Percentiles rank a stretch among this genome's conserved stretches.
phyloP scores from a whole-genome alignment of 345 rosid genomes.

The Gossypium mustelinum region DNA sequence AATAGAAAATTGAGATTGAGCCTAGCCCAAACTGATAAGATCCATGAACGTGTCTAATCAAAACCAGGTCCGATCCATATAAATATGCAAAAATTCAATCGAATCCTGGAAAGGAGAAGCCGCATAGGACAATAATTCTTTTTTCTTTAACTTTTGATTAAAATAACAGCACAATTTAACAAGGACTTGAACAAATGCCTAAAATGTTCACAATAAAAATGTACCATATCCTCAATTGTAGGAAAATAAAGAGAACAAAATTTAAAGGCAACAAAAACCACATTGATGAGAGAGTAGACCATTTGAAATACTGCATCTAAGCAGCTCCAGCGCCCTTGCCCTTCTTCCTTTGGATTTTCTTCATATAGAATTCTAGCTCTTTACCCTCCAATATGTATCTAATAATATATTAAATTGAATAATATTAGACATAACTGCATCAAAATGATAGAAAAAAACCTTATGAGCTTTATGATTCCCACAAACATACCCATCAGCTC shows the following conservation, averaged over 20 bases:
- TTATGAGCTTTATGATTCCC: too few species aligned
- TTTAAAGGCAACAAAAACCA: slow-evolving; percentile 9
- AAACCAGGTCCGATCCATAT: too few species aligned
- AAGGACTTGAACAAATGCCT: not conserved
- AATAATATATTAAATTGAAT: not conserved
- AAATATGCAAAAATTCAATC: too few species aligned
- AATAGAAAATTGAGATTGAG: too few species aligned
- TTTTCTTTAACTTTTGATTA: not conserved
- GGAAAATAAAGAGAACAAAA: not conserved
- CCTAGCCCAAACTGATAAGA: too few species aligned
- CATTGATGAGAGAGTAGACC: not conserved
- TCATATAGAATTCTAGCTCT: slow-evolving; percentile 38
- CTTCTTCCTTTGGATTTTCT: slow-evolving; percentile 38
- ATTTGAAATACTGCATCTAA: slow-evolving; percentile 6
- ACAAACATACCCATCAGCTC: slow-evolving; percentile 45
- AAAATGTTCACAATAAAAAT: not conserved
- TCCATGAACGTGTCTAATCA: too few species aligned
- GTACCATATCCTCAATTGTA: too few species aligned
- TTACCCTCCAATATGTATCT: slow-evolving; percentile 36
- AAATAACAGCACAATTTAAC: not conserved
- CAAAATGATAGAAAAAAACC: not conserved
- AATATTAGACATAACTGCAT: not conserved
- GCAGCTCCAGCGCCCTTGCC: slow-evolving; percentile 36
- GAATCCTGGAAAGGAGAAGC: too few species aligned
- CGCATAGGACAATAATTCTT: not conserved